A percentile compares a stretch with the other conserved stretches of the same genome.
Conservation (phyloP, 2,329 filamentous ascomycete species). For the Clarireedia homoeocarpa region DNA sequence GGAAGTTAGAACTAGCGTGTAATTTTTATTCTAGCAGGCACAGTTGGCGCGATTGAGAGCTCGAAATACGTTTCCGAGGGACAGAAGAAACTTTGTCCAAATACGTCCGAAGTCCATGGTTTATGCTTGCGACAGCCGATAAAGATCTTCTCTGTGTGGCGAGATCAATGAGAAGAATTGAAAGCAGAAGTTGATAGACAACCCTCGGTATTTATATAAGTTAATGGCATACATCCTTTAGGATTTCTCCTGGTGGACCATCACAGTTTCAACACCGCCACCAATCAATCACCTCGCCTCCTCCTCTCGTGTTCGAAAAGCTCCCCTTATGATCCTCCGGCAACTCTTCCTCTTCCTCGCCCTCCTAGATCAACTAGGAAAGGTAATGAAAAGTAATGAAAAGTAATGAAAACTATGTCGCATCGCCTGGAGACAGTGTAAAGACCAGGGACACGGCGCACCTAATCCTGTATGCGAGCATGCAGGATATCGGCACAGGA, state of each 20-base stretch:
- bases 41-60: conserved; percentile 7
- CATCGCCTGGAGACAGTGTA: not conserved
- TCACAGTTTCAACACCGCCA: too few relatives aligned
- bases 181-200: too few relatives aligned
- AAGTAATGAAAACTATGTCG: not conserved
- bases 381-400: not conserved
- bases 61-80: conserved; percentile 2
- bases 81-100: conserved; percentile 5
- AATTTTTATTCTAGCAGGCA: not conserved
- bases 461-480: conserved; percentile 17
- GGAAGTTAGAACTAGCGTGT: not conserved
- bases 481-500: conserved; percentile 46
- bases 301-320: too few relatives aligned
- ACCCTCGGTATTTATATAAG: too few relatives aligned
- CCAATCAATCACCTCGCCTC: too few relatives aligned
- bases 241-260: too few relatives aligned
- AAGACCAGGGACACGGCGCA: not conserved
- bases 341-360: not conserved
- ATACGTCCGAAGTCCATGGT: conserved; percentile 34
- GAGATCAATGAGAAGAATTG: not conserved
- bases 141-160: not conserved
- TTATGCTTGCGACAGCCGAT: not conserved
- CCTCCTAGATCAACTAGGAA: not conserved
- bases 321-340: too few relatives aligned
- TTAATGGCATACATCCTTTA: too few relatives aligned